A percentile compares a stretch with the other conserved stretches of the same genome.
Conservation (phyloP, 441 rosid species). For the Biscutella laevigata region DNA sequence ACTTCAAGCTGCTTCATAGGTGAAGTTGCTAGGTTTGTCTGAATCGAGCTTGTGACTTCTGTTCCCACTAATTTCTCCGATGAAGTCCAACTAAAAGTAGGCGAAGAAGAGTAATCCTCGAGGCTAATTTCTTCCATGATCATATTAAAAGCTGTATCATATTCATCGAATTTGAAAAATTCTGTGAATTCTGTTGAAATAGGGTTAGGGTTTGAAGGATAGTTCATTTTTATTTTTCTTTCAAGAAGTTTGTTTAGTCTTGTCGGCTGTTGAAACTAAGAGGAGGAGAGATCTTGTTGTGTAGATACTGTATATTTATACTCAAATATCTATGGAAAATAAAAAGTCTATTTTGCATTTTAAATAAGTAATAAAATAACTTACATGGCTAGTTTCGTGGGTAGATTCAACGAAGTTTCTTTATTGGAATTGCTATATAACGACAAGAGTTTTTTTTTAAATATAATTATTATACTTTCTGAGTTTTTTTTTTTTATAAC, state of each 20-base stretch:
- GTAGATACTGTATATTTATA: slow-evolving; percentile 21
- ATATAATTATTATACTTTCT: neutral
- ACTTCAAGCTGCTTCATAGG: slow-evolving; percentile 20
- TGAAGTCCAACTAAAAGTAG: slow-evolving; percentile 22
- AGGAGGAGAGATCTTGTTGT: slow-evolving; percentile 5
- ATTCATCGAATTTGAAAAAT: slow-evolving; percentile 11
- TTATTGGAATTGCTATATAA: neutral
- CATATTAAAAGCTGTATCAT: slow-evolving; percentile 7
- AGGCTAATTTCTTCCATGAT: slow-evolving; percentile 16
- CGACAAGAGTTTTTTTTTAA: slow-evolving; percentile 2
- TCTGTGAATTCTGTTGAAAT: slow-evolving; percentile 2
- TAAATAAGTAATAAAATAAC: neutral
- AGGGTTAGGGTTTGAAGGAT: slow-evolving; percentile 27
- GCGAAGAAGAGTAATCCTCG: slow-evolving; percentile 16
- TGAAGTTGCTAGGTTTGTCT: slow-evolving; percentile 17
- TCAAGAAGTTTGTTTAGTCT: neutral
- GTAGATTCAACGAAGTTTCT: slow-evolving; percentile 20
- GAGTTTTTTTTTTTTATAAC: no score
- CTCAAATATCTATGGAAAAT: neutral
- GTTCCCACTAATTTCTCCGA: slow-evolving; percentile 15
- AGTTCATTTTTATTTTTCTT: slow-evolving; percentile 19
- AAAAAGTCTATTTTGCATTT: slow-evolving; percentile 9
- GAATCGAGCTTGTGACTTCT: slow-evolving; percentile 22
- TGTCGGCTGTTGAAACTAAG: slow-evolving; percentile 8
- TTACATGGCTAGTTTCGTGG: slow-evolving; percentile 11